Evolutionary conservation across 1,284 basidiomycete species (phyloP), one percentile per base, ranked within the genome.

Genomic region (Cystobasidiaceae sp.): DNA sequence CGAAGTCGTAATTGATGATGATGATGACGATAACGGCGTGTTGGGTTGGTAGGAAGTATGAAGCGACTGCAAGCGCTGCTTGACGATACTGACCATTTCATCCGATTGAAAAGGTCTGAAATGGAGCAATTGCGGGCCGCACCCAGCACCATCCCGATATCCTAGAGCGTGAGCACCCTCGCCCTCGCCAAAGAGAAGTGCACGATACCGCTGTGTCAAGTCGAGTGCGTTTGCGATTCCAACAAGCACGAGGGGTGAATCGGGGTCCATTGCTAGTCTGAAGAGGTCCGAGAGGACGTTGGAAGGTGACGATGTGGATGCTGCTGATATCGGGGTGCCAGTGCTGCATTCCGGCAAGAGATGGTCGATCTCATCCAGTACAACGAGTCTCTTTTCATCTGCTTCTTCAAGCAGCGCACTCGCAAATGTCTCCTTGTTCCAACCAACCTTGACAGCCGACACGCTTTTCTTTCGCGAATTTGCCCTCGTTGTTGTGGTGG

Each of bases 291-390:
- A 72, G 52, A 78, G 73, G n/a, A 78, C 63, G 71, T 76, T 59
- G 71, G 75, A 62, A 71, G 74, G 21, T 61, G 72, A 69, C 17
- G 67, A 25, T 7, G 64, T 13, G 4, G 32, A 32, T 1, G 8
- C 44, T 15, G 41, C 27, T 28, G 54, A 30, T 5, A 1, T 1
- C 1, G 54, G 32, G n/a, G 32, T 6, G 2, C 25, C 11, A 34
- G 15, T 1, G 48, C n/a, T n/a, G n/a, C n/a, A n/a, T n/a, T 73
- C 72, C 13, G 54, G 54, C 9, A 76, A 69, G 32, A 79, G 70
- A 54, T 77, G 76, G 66, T 79, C 79, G 67, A 79, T 77, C 70
- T 80, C 78, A 68, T 80, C 79, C 41, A 80, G 74, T 7, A 80
- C 73, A 39, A 80, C 72, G 8, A 79, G 70, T 67, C 71, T 72